A percentile compares a stretch with the other conserved stretches of the same genome.
These are phyloP conservation scores for Aspergillus nidulans DNA, from an alignment of 495 filamentous ascomycete genomes.

Conservation along the genomic window DNA sequence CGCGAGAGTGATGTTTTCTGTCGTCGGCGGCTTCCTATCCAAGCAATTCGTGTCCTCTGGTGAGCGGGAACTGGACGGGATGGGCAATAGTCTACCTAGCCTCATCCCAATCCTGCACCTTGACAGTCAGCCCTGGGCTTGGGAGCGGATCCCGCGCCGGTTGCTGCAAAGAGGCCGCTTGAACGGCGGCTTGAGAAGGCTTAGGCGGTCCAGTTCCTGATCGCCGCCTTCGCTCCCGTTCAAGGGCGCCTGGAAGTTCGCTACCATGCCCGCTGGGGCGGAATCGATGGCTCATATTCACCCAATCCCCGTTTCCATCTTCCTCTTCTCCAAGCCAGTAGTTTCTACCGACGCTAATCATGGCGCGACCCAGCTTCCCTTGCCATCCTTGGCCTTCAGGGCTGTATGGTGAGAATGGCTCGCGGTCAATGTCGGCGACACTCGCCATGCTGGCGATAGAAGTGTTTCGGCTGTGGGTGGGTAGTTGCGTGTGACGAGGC, in stretches of 20 bases:
- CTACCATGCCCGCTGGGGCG: slow-evolving; percentile 28
- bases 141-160: slow-evolving; percentile 31
- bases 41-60: not conserved
- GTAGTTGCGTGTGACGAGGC: slow-evolving; percentile 41
- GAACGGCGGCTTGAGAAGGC: slow-evolving; percentile 38
- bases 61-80: not conserved
- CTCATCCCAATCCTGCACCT: slow-evolving; percentile 41
- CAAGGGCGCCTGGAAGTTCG: slow-evolving; percentile 52
- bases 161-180: slow-evolving; percentile 33
- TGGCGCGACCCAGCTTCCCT: slow-evolving; percentile 65
- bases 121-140: slow-evolving; percentile 33
- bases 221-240: slow-evolving; percentile 63
- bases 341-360: slow-evolving; percentile 63
- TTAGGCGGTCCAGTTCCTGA: slow-evolving; percentile 63
- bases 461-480: slow-evolving; percentile 43
- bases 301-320: slow-evolving; percentile 46
- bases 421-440: slow-evolving; percentile 50
- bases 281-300: slow-evolving; percentile 56
- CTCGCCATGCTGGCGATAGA: slow-evolving; percentile 43
- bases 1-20: not conserved
- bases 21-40: not conserved
- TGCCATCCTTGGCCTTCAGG: slow-evolving; percentile 71
- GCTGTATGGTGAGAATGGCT: slow-evolving; percentile 65
- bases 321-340: slow-evolving; percentile 71
- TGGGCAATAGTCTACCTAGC: slow-evolving; percentile 19